A percentile compares a stretch with the other conserved stretches of the same genome.
Evolutionary conservation across 140 eudicot species (phyloP).

Genomic region (Cichorium intybus): DNA sequence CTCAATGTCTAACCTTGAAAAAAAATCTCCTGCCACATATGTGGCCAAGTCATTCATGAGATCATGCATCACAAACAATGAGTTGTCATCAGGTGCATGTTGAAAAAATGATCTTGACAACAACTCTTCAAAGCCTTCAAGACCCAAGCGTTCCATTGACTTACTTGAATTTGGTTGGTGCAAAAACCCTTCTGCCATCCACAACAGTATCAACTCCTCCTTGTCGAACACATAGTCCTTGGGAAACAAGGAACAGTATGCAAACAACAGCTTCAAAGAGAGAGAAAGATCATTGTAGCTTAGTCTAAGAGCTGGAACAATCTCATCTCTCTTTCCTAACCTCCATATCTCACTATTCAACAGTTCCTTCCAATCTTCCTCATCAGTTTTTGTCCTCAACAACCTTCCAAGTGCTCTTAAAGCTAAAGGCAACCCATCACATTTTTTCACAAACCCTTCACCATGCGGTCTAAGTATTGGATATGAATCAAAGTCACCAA

Average conservation of each 20-base stretch:
- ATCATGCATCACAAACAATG: slow-evolving; percentile 53
- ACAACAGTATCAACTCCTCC: slow-evolving; percentile 33
- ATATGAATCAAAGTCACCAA: slow-evolving; percentile 17
- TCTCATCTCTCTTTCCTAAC: slow-evolving; percentile 24
- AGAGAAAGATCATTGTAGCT: slow-evolving; percentile 51
- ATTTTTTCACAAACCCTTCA: slow-evolving; percentile 30
- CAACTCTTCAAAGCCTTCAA: slow-evolving; percentile 38
- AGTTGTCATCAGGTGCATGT: slow-evolving; percentile 18
- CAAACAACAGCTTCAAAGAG: slow-evolving; percentile 34
- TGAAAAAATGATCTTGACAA: slow-evolving; percentile 55
- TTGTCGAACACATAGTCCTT: slow-evolving; percentile 37
- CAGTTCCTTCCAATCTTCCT: slow-evolving; percentile 36
- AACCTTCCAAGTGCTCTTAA: slow-evolving; percentile 37
- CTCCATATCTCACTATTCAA: slow-evolving; percentile 49
- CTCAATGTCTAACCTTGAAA: slow-evolving; percentile 12
- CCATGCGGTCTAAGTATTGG: slow-evolving; percentile 27
- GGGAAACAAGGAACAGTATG: slow-evolving; percentile 57
- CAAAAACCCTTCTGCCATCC: slow-evolving; percentile 70
- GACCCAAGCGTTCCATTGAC: slow-evolving; percentile 37
- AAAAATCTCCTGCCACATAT: slow-evolving; percentile 26
- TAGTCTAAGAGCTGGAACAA: slow-evolving; percentile 48
- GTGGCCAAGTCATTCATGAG: slow-evolving; percentile 49
- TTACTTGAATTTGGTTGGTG: background rate
- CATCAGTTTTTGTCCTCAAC: slow-evolving; percentile 28
- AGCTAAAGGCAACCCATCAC: slow-evolving; percentile 54